Percentiles rank a stretch among this genome's conserved stretches.
phyloP scores from a whole-genome alignment of 345 rosid species.

The Citropsis articulata region DNA sequence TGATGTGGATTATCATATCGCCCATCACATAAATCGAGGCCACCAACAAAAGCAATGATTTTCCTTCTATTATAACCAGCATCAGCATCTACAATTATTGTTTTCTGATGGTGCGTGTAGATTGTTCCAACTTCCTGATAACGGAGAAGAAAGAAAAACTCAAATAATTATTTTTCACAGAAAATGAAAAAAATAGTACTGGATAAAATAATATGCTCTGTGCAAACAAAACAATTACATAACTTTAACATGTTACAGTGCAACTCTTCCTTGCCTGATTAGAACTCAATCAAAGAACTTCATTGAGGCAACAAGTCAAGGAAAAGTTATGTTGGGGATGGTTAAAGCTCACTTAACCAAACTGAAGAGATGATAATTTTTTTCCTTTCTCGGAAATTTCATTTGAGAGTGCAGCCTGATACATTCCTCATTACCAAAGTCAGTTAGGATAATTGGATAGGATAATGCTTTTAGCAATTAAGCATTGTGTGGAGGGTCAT shows the following conservation, averaged over 20 bases:
- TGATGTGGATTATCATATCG: constrained; percentile 90
- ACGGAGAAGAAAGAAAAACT: neutral
- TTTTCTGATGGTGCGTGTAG: constrained; percentile 97
- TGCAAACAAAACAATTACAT: neutral
- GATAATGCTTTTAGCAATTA: neutral
- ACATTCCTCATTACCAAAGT: neutral
- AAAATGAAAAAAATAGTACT: neutral
- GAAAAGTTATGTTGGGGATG: neutral
- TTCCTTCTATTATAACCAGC: constrained; percentile 72
- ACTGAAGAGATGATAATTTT: neutral
- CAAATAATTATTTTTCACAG: neutral
- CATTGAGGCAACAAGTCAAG: neutral
- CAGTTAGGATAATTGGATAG: neutral
- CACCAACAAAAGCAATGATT: constrained; percentile 90
- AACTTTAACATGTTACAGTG: neutral
- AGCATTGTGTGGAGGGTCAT: neutral
- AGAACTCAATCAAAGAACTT: neutral
- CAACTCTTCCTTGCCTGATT: neutral
- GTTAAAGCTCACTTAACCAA: neutral
- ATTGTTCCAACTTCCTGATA: constrained; percentile 87
- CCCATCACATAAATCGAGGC: constrained; percentile 95
- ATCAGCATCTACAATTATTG: constrained; percentile 88
- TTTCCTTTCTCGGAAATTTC: neutral
- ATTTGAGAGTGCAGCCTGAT: neutral
- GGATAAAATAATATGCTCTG: neutral